These are phyloP conservation scores for Penicillium cataractarum DNA, from an alignment of 495 filamentous ascomycete genomes.

Conservation along the genomic window DNA sequence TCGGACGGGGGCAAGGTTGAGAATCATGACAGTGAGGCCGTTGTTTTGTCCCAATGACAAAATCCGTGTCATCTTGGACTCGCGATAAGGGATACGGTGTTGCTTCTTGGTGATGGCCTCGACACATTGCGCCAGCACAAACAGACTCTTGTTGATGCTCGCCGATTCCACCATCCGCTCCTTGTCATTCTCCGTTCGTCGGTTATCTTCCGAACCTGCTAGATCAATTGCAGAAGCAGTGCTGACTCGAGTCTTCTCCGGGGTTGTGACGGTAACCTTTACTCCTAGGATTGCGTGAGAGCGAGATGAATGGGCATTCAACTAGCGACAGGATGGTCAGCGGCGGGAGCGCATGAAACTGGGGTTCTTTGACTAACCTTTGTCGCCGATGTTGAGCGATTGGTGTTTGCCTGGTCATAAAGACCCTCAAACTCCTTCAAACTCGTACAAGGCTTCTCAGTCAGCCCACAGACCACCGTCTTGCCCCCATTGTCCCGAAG, in stretches of 20 bases:
- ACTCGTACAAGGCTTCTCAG: conserved; percentile 79
- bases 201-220: conserved; percentile 94
- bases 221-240: conserved; percentile 94
- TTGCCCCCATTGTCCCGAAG: conserved; percentile 88
- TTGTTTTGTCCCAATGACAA: conserved; percentile 93
- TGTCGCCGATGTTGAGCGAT: conserved; percentile 88
- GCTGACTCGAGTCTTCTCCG: conserved; percentile 71
- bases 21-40: conserved; percentile 93
- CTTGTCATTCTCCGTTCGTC: conserved; percentile 91
- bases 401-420: conserved; percentile 93
- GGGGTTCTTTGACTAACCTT: conserved; percentile 55
- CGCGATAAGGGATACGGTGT: conserved; percentile 85
- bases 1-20: conserved; percentile 84
- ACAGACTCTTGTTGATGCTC: conserved; percentile 97
- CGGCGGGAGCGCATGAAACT: not conserved
- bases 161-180: conserved; percentile 94
- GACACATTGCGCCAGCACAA: conserved; percentile 92
- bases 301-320: conserved; percentile 92
- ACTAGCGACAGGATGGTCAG: conserved; percentile 40
- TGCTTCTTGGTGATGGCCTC: conserved; percentile 87
- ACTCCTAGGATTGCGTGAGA: conserved; percentile 94
- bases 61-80: conserved; percentile 97
- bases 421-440: conserved; percentile 91
- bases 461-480: conserved; percentile 89
- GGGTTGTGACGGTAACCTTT: conserved; percentile 76